Conservation (phyloP, 2,329 filamentous ascomycete species). For the Macrophomina tecta region DNA sequence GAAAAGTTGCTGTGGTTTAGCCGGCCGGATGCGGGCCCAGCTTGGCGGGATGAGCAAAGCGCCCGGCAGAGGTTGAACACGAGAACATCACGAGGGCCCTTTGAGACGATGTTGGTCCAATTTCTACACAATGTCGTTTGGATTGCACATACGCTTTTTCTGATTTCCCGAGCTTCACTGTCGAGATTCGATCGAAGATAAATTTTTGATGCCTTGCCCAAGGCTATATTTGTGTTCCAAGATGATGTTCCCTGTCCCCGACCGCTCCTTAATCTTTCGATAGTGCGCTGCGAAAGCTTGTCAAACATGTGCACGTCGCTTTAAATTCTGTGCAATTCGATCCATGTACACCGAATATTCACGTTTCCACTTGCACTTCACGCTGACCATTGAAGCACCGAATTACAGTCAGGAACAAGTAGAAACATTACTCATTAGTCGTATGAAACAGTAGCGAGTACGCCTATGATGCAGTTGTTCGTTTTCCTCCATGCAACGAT, state of each 20-base stretch:
- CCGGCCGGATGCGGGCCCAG: not conserved
- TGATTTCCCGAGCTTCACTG: too few relatives aligned
- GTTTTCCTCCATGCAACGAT: not conserved
- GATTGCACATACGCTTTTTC: too few relatives aligned
- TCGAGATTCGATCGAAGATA: too few relatives aligned
- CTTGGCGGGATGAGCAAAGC: not conserved
- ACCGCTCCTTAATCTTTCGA: not conserved
- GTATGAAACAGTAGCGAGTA: conserved; percentile 6
- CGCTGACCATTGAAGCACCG: not conserved
- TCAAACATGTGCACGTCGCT: not conserved
- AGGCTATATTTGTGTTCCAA: not conserved
- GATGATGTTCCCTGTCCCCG: not conserved
- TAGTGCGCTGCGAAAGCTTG: not conserved
- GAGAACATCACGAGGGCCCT: too few relatives aligned
- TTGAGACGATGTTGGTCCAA: too few relatives aligned
- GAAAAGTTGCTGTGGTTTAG: not conserved
- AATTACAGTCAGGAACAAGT: not conserved
- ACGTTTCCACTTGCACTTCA: not conserved
- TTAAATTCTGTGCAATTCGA: not conserved
- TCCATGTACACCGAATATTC: not conserved
- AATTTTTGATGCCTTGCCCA: too few relatives aligned
- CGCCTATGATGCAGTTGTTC: conserved; percentile 20
- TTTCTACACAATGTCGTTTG: too few relatives aligned
- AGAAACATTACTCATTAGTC: conserved; percentile 23
- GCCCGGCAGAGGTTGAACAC: not conserved